These are phyloP conservation scores for Diaporthe aspalathi DNA, from an alignment of 2,329 filamentous ascomycete species.

Conservation along the genomic window DNA sequence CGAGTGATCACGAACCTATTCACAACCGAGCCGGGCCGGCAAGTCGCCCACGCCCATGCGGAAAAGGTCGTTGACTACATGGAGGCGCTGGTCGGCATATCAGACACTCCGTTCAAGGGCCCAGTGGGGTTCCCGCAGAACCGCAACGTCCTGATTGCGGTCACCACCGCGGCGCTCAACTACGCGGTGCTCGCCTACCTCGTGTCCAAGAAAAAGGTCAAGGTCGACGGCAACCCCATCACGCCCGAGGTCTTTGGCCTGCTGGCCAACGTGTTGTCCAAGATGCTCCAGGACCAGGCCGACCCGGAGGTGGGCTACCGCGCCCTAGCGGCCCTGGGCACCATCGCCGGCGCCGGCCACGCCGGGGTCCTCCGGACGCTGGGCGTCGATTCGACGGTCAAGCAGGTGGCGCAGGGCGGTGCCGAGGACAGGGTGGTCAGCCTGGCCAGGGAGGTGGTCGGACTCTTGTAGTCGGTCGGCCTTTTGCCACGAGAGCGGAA, in stretches of 20 bases:
- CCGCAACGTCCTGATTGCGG: conserved; percentile 84
- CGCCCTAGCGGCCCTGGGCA: conserved; percentile 84
- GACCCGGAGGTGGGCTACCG: conserved; percentile 89
- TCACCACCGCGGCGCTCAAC: conserved; percentile 87
- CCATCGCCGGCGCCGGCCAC: conserved; percentile 72
- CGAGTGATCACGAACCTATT: conserved; percentile 89
- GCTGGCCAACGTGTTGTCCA: conserved; percentile 65
- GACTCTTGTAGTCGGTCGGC: conserved; percentile 46
- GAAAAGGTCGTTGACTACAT: conserved; percentile 73
- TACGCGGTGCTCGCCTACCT: conserved; percentile 77
- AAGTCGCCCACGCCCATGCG: conserved; percentile 68
- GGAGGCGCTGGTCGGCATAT: conserved; percentile 68
- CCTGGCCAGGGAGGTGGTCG: conserved; percentile 59
- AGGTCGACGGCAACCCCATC: conserved; percentile 46
- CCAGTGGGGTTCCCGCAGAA: conserved; percentile 67
- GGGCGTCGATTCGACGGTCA: conserved; percentile 55
- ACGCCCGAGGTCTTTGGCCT: conserved; percentile 58
- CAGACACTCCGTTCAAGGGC: conserved; percentile 57
- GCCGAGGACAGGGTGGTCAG: conserved; percentile 60
- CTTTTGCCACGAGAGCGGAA: neutral
- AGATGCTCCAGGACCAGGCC: conserved; percentile 72
- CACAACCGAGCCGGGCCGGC: conserved; percentile 76
- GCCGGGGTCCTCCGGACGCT: conserved; percentile 56
- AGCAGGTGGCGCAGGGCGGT: conserved; percentile 51
- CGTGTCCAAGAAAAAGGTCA: conserved; percentile 55